These are phyloP conservation scores for Aphanomyces astaci DNA, from an alignment of 352 stramenopile species.

Conservation along the genomic window DNA sequence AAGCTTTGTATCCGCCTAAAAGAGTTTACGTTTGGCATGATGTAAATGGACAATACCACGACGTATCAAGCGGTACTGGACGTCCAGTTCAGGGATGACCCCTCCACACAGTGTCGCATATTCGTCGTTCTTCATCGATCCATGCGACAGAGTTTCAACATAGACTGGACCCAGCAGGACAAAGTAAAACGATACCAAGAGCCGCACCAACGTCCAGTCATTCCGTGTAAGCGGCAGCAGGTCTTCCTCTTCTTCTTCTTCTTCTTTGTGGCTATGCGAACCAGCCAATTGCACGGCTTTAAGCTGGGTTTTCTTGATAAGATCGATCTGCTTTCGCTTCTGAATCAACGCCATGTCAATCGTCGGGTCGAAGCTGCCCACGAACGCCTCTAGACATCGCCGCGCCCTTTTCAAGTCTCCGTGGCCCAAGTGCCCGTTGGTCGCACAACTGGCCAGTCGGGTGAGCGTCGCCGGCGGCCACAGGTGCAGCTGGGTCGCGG, in stretches of 20 bases:
- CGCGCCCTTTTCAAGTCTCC: slow-evolving; percentile 52
- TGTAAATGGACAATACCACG: no score
- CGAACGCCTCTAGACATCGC: slow-evolving; percentile 45
- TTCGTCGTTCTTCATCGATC: no score
- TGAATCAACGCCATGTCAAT: slow-evolving; percentile 17
- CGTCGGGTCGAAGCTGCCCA: slow-evolving; percentile 72
- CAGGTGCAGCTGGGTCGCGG: slow-evolving; percentile 57
- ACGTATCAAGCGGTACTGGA: background rate
- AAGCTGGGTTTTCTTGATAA: slow-evolving; percentile 15
- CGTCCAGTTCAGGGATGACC: background rate
- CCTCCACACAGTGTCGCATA: no score
- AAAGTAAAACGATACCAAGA: slow-evolving; percentile 75
- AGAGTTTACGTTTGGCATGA: no score
- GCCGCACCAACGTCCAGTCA: slow-evolving; percentile 76
- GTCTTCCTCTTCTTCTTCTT: slow-evolving; percentile 46
- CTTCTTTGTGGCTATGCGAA: no score
- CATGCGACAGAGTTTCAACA: background rate
- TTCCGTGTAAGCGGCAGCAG: slow-evolving; percentile 64
- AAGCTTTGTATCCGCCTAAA: no score
- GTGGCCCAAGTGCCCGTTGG: slow-evolving; percentile 66
- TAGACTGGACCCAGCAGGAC: slow-evolving; percentile 31
- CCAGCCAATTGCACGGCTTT: no score
- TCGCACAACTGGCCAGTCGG: slow-evolving; percentile 63
- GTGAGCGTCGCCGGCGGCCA: slow-evolving; percentile 78
- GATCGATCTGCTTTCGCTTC: slow-evolving; percentile 18